These are phyloP conservation scores for Halenospora varia DNA, from an alignment of 495 filamentous ascomycete species.

Conservation along the genomic window DNA sequence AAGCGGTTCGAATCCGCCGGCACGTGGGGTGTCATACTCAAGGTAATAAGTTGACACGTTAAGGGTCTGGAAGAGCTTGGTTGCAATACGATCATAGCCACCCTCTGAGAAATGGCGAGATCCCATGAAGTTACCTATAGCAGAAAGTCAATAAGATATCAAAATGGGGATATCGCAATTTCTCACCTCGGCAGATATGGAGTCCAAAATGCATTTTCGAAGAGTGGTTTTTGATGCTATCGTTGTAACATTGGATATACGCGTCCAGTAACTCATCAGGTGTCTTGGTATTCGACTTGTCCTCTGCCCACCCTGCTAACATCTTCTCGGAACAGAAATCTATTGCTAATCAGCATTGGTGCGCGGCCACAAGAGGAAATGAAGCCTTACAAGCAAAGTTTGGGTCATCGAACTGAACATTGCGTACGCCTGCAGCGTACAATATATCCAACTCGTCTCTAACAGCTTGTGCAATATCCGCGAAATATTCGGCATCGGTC, in stretches of 20 bases:
- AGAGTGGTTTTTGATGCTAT: constrained; percentile 57
- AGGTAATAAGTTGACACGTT: constrained; percentile 79
- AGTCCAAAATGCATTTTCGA: constrained; percentile 71
- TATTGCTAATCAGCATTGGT: constrained; percentile 22
- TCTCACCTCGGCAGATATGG: constrained; percentile 67
- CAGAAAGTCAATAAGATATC: not conserved
- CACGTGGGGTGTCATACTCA: constrained; percentile 74
- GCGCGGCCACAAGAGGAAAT: not conserved
- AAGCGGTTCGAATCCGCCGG: constrained; percentile 76
- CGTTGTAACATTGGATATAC: constrained; percentile 76
- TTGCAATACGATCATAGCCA: constrained; percentile 75
- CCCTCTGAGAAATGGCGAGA: constrained; percentile 76
- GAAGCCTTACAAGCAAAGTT: constrained; percentile 64
- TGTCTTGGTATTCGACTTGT: constrained; percentile 47
- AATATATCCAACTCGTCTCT: constrained; percentile 61
- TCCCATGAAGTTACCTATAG: constrained; percentile 61
- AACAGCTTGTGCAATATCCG: constrained; percentile 70
- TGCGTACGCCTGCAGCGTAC: constrained; percentile 65
- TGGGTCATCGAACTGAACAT: constrained; percentile 74
- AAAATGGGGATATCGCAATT: not conserved
- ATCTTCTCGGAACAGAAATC: constrained; percentile 80
- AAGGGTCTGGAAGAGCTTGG: constrained; percentile 72
- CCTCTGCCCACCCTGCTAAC: constrained; percentile 60
- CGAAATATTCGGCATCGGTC: constrained; percentile 68
- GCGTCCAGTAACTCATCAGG: constrained; percentile 64